phyloP scores from a whole-genome alignment of 257 asterid genomes.

The Euphrasia confusa region DNA sequence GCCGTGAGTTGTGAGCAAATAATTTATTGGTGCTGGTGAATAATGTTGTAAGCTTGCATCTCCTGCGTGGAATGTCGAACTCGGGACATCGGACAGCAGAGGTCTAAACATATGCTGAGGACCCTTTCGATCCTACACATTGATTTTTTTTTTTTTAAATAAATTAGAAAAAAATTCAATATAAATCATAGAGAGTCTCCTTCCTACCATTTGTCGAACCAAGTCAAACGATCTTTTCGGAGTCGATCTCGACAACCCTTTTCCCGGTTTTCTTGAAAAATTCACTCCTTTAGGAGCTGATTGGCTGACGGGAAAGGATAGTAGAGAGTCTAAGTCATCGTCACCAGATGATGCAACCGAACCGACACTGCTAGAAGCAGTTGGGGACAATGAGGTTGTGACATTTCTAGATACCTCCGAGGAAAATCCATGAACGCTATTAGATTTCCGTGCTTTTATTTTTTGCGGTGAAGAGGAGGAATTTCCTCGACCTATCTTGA shows the following conservation, averaged over 20 bases:
- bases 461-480: slow-evolving; percentile 65
- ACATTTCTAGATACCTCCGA: slow-evolving; percentile 57
- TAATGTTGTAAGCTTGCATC: slow-evolving; percentile 45
- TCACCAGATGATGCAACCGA: too few relatives aligned
- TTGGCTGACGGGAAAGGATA: too few relatives aligned
- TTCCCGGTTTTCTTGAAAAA: too few relatives aligned
- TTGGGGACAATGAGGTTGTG: slow-evolving; percentile 23
- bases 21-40: slow-evolving; percentile 45
- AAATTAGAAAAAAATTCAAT: neutral
- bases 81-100: slow-evolving; percentile 80
- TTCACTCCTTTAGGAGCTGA: too few relatives aligned
- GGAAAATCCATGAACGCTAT: slow-evolving; percentile 61
- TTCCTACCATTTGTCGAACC: slow-evolving; percentile 71
- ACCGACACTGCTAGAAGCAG: too few relatives aligned
- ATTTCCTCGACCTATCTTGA: slow-evolving; percentile 60
- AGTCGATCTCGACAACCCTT: slow-evolving; percentile 38
- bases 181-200: slow-evolving; percentile 22
- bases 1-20: slow-evolving; percentile 60
- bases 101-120: slow-evolving; percentile 90
- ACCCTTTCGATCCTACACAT: slow-evolving; percentile 56
- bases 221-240: slow-evolving; percentile 80
- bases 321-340: too few relatives aligned
- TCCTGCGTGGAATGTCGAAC: slow-evolving; percentile 59
- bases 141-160: too few relatives aligned
- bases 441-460: slow-evolving; percentile 53